phyloP scores from a whole-genome alignment of 768 basidiomycete species.

The Pleurotus ostreatus region DNA sequence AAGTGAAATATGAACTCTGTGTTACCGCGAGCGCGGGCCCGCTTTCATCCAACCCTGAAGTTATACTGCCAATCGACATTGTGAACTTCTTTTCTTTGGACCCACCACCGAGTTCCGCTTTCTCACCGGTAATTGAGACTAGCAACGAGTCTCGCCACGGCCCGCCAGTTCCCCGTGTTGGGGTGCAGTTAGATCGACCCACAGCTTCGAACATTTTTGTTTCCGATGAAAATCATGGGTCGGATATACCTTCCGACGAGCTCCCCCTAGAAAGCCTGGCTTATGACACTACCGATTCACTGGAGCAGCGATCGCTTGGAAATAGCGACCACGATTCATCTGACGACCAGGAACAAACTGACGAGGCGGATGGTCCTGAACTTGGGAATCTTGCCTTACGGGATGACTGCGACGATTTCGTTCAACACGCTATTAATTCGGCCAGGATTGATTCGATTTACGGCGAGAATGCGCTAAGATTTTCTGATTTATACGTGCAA shows the following conservation, averaged over 20 bases:
- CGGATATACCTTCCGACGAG: background rate
- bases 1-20: slow-evolving; percentile 71
- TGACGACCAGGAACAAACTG: background rate
- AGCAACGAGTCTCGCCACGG: background rate
- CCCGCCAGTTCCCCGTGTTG: background rate
- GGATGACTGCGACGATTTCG: slow-evolving; percentile 32
- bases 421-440: slow-evolving; percentile 28
- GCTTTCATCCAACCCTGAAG: slow-evolving; percentile 59
- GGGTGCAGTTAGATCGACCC: background rate
- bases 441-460: slow-evolving; percentile 22
- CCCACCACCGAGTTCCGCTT: slow-evolving; percentile 53
- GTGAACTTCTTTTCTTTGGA: slow-evolving; percentile 86
- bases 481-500: slow-evolving; percentile 36
- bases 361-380: background rate
- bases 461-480: slow-evolving; percentile 24
- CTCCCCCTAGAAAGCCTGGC: background rate
- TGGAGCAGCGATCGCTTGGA: background rate
- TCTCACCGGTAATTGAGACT: background rate
- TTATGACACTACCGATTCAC: background rate
- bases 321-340: background rate
- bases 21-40: slow-evolving; percentile 59
- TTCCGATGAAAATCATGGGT: background rate
- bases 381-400: slow-evolving; percentile 21
- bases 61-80: slow-evolving; percentile 70
- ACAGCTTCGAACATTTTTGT: background rate